A percentile compares a stretch with the other conserved stretches of the same genome.
Conservation (phyloP, 257 asterid genomes). For the Mitragyna speciosa region DNA sequence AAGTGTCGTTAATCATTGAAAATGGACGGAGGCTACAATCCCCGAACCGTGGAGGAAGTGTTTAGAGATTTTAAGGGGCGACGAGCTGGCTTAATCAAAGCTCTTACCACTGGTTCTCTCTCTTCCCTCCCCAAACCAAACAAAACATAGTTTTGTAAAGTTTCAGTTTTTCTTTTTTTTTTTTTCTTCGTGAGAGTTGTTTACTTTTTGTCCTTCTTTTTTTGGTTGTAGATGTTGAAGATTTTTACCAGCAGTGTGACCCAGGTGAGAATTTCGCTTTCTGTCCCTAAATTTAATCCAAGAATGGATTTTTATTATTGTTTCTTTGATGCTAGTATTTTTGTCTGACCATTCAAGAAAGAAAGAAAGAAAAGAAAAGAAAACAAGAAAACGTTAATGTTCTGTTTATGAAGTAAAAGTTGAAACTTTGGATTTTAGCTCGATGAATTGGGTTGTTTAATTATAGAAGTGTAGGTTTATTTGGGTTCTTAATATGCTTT, state of each 20-base stretch:
- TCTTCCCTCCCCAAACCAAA: no score
- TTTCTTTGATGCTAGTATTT: background rate
- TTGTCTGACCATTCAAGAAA: background rate
- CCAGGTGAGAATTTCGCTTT: slow-evolving; percentile 33
- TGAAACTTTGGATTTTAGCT: no score
- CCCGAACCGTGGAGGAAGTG: slow-evolving; percentile 44
- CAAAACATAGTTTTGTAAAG: background rate
- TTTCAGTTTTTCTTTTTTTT: background rate
- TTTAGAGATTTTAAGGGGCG: slow-evolving; percentile 50
- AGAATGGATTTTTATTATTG: background rate
- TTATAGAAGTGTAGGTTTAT: no score
- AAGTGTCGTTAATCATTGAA: background rate
- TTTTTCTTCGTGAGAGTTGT: background rate
- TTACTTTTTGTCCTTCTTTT: background rate
- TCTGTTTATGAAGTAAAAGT: no score
- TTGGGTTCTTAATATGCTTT: no score
- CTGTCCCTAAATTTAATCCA: background rate
- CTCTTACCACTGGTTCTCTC: slow-evolving; percentile 45
- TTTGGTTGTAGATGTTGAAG: slow-evolving; percentile 40
- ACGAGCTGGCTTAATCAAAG: slow-evolving; percentile 40
- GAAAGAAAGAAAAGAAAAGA: no score
- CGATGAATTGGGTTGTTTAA: no score
- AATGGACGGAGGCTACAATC: slow-evolving; percentile 29
- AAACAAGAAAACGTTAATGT: no score
- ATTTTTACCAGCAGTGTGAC: slow-evolving; percentile 42